Evolutionary conservation across 805 yeast genomes (phyloP).

Genomic region (Spencermartinsiella europaea): DNA sequence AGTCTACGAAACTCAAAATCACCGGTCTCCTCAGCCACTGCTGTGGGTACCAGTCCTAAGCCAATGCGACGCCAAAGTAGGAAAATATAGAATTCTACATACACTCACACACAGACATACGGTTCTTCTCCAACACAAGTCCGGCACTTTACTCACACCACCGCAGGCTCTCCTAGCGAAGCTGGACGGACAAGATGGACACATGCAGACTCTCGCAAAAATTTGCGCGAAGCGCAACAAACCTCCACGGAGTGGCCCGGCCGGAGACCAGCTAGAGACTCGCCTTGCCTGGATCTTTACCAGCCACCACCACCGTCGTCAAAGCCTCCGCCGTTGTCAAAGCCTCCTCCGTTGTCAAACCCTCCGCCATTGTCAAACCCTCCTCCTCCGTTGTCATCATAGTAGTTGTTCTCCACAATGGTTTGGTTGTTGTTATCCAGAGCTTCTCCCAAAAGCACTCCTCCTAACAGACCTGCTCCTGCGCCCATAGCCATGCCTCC

Average conservation of each 20-base stretch:
- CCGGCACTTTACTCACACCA: too few species aligned
- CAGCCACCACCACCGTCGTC: slow-evolving; percentile 17
- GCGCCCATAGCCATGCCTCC: slow-evolving; percentile 45
- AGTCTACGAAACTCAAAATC: too few species aligned
- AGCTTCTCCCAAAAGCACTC: slow-evolving; percentile 46
- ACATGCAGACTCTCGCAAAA: too few species aligned
- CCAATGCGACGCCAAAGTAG: not conserved
- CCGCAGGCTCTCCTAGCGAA: too few species aligned
- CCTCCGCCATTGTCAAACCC: slow-evolving; percentile 37
- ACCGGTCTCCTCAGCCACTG: too few species aligned
- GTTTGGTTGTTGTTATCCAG: slow-evolving; percentile 32
- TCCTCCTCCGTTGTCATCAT: slow-evolving; percentile 30
- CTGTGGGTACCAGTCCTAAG: not conserved
- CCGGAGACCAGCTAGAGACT: too few species aligned
- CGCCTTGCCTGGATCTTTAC: too few species aligned
- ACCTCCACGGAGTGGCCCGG: too few species aligned
- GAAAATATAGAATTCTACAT: not conserved
- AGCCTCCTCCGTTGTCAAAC: slow-evolving; percentile 28
- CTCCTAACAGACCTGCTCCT: slow-evolving; percentile 62
- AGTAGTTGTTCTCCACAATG: slow-evolving; percentile 37
- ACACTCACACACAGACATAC: too few species aligned
- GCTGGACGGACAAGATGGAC: too few species aligned
- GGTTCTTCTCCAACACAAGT: too few species aligned
- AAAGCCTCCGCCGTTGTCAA: slow-evolving; percentile 15
- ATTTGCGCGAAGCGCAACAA: too few species aligned